Conservation (phyloP, 2,329 filamentous ascomycete species). For the Aspergillus sp. region DNA sequence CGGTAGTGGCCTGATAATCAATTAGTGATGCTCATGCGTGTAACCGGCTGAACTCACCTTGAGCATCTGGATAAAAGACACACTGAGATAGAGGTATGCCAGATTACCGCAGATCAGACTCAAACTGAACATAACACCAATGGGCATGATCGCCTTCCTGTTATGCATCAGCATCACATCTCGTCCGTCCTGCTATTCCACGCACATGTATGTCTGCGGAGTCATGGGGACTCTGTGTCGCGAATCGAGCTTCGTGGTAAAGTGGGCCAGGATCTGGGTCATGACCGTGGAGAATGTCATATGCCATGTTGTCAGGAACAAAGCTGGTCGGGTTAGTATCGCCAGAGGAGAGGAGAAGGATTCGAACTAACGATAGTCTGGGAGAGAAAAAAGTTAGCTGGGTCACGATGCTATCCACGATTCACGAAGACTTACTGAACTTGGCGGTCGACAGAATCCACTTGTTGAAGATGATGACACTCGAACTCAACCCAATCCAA, state of each 20-base stretch:
- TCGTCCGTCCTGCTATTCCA: too few species aligned
- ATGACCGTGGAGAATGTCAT: conserved; percentile 87
- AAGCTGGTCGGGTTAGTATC: conserved; percentile 25
- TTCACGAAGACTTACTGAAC: conserved; percentile 61
- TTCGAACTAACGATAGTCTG: conserved; percentile 2
- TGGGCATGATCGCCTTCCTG: conserved; percentile 72
- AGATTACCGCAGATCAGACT: conserved; percentile 94
- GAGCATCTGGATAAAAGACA: conserved; percentile 98
- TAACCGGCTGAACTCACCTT: conserved; percentile 58
- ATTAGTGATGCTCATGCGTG: conserved; percentile 4
- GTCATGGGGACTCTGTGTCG: conserved; percentile 98
- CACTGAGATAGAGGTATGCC: conserved; percentile 89
- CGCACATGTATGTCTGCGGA: conserved; percentile 78
- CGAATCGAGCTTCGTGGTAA: conserved; percentile 84
- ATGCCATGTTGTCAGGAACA: conserved; percentile 90
- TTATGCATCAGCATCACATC: too few species aligned
- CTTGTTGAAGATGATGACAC: conserved; percentile 99
- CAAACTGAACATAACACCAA: conserved; percentile 91
- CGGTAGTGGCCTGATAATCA: conserved; percentile 72
- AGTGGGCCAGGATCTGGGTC: conserved; percentile 88
- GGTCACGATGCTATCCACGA: background rate
- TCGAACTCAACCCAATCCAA: conserved; percentile 90
- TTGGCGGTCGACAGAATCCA: conserved; percentile 83
- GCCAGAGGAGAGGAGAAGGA: background rate
- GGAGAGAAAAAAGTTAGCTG: background rate